Conservation (phyloP, 345 rosid species). For the Dipteronia sinensis region DNA sequence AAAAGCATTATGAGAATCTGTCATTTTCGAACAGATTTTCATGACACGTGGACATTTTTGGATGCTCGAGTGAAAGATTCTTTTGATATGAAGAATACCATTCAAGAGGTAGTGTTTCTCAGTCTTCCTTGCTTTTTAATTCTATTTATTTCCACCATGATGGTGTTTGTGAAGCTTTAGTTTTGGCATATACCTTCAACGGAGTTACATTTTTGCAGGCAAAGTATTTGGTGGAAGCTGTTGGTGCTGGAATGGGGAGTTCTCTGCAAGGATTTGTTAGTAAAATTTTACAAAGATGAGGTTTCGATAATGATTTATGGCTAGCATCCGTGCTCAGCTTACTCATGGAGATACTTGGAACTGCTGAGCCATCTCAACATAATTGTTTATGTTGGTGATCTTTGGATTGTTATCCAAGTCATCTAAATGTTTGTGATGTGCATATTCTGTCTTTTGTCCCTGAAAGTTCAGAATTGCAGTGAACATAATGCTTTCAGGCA, state of each 20-base stretch:
- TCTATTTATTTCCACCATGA: neutral
- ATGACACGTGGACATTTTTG: conserved; percentile 82
- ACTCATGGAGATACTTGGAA: neutral
- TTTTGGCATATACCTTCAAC: conserved; percentile 1
- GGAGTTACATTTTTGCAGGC: conserved; percentile 53
- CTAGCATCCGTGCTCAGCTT: neutral
- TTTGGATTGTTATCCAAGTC: neutral
- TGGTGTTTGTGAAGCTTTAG: neutral
- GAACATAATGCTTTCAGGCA: neutral
- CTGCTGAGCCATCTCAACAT: neutral
- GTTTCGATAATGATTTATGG: neutral
- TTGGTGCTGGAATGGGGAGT: conserved; percentile 84
- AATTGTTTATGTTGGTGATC: neutral
- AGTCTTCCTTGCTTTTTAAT: conserved; percentile 13
- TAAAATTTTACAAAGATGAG: conserved; percentile 50
- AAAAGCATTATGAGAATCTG: neutral
- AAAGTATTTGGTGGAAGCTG: conserved; percentile 83
- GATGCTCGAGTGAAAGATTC: conserved; percentile 85
- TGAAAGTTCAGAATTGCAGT: neutral
- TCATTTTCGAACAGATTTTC: conserved; percentile 49
- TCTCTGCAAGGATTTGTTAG: conserved; percentile 77
- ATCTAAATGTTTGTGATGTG: neutral
- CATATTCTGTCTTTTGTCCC: neutral
- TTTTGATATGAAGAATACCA: conserved; percentile 78
- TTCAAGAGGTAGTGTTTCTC: conserved; percentile 73